These are phyloP conservation scores for Populus hybrid DNA, from an alignment of 441 rosid species.

Conservation along the genomic window DNA sequence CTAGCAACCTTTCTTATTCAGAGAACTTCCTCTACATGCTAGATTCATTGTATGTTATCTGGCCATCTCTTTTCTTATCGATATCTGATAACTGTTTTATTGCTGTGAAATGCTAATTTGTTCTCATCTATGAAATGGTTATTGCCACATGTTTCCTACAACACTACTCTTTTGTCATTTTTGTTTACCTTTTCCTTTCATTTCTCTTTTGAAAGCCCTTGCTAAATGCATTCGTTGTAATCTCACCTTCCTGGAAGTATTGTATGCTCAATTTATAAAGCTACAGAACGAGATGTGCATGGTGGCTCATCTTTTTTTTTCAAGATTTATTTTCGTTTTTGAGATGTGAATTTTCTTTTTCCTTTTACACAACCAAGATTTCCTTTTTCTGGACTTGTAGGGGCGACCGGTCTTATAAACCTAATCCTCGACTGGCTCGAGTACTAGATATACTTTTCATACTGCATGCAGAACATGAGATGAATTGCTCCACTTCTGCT, in stretches of 20 bases:
- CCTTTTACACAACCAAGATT: conserved; percentile 8
- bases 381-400: conserved; percentile 43
- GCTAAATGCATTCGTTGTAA: not conserved
- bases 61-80: not conserved
- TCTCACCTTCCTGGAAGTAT: not conserved
- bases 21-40: conserved; percentile 96
- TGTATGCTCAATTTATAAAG: not conserved
- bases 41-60: conserved; percentile 68
- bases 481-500: conserved; percentile 98
- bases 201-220: conserved; percentile 2
- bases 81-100: not conserved
- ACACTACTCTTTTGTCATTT: not conserved
- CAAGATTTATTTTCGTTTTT: not conserved
- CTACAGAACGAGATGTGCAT: not conserved
- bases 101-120: not conserved
- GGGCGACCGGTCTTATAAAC: conserved; percentile 85
- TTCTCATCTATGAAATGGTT: not conserved
- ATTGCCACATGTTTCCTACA: not conserved
- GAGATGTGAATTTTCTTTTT: not conserved
- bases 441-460: conserved; percentile 88
- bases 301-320: not conserved
- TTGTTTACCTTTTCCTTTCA: not conserved
- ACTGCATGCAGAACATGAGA: conserved; percentile 96
- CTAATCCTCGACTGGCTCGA: conserved; percentile 89
- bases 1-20: conserved; percentile 77